Conservation (phyloP, 257 asterid species). For the Knoxia roxburghii region DNA sequence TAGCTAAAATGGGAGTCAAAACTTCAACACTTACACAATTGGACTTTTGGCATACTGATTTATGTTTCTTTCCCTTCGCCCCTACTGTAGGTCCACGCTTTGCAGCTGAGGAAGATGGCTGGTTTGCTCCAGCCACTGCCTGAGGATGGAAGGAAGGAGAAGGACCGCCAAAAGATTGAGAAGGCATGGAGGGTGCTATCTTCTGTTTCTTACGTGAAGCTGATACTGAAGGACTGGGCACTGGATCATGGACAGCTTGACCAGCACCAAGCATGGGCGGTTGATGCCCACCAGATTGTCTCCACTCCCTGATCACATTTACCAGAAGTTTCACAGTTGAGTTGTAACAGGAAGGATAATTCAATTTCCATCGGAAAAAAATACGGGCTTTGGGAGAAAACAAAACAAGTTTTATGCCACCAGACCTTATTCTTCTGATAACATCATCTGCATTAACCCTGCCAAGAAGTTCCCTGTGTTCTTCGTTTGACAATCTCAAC, state of each 20-base stretch:
- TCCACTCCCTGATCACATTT: constrained; percentile 26
- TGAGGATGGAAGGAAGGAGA: constrained; percentile 25
- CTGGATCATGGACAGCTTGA: constrained; percentile 31
- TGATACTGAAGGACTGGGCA: constrained; percentile 30
- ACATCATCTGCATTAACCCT: constrained; percentile 78
- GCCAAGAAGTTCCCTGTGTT: constrained; percentile 75
- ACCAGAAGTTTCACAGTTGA: not conserved
- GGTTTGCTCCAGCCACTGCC: constrained; percentile 34
- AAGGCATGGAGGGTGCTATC: constrained; percentile 22
- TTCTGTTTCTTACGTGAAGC: constrained; percentile 30
- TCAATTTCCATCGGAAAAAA: not conserved
- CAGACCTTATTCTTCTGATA: constrained; percentile 70
- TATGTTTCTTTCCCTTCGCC: constrained; percentile 50
- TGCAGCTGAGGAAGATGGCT: constrained; percentile 57
- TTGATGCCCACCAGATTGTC: constrained; percentile 29
- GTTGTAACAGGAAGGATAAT: not conserved
- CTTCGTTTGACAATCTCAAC: constrained; percentile 85
- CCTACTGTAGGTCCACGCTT: constrained; percentile 58
- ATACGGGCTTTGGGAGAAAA: not conserved
- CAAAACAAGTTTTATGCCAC: not conserved
- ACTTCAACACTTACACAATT: not conserved
- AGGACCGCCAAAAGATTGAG: constrained; percentile 27
- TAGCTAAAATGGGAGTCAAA: not conserved
- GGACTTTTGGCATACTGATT: constrained; percentile 42
- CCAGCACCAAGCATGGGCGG: constrained; percentile 20